These are phyloP conservation scores for Vigna radiata DNA, from an alignment of 306 rosid genomes.

Conservation along the genomic window DNA sequence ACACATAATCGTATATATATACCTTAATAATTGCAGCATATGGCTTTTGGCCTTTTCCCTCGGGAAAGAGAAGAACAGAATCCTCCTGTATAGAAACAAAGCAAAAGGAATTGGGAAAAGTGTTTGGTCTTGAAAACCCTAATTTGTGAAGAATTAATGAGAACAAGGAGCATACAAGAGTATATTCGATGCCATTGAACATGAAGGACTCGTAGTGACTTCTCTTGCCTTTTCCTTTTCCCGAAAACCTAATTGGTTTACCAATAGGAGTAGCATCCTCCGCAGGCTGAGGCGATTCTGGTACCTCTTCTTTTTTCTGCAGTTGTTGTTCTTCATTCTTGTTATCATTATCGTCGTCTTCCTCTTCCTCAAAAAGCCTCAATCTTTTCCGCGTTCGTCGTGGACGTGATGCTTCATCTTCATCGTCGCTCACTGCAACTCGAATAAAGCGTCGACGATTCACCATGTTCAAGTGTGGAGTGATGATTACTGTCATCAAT, in stretches of 20 bases:
- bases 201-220: constrained; percentile 70
- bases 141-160: background rate
- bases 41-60: constrained; percentile 71
- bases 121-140: background rate
- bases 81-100: constrained; percentile 68
- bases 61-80: constrained; percentile 82
- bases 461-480: constrained; percentile 54
- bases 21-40: constrained; percentile 95
- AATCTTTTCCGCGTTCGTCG: constrained; percentile 55
- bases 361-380: constrained; percentile 65
- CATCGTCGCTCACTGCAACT: constrained; percentile 78
- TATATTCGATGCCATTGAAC: constrained; percentile 74
- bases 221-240: constrained; percentile 75
- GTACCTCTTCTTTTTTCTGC: background rate
- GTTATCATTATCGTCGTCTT: constrained; percentile 58
- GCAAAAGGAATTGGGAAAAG: background rate
- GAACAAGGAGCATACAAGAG: constrained; percentile 56
- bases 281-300: background rate
- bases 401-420: constrained; percentile 55
- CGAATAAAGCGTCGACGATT: constrained; percentile 75
- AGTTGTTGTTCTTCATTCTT: background rate
- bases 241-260: constrained; percentile 64
- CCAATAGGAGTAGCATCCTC: constrained; percentile 86
- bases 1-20: constrained; percentile 41
- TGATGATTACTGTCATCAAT: background rate